A percentile compares a stretch with the other conserved stretches of the same genome.
Evolutionary conservation across 1,284 basidiomycete species (phyloP).

Genomic region (Schizophyllum commune): DNA sequence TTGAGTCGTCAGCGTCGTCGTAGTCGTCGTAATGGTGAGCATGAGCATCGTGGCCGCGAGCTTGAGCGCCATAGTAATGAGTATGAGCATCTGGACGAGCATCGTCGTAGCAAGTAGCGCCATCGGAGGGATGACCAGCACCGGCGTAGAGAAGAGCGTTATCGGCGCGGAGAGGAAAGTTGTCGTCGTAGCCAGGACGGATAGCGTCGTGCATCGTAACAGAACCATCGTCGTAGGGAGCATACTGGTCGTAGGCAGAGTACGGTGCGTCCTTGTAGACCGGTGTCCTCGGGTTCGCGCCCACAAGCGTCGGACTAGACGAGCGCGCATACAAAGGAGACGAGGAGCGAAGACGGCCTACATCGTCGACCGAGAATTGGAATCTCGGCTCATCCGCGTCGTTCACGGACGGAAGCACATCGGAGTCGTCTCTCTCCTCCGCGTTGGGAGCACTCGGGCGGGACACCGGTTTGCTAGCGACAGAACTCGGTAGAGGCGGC

Average conservation of each 20-base stretch:
- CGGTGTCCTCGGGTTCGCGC: not conserved
- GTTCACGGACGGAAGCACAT: not conserved
- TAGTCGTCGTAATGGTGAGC: not conserved
- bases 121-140: too few relatives aligned
- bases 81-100: too few relatives aligned
- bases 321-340: not conserved
- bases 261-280: not conserved
- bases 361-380: not conserved
- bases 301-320: not conserved
- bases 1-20: not conserved
- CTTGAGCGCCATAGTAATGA: not conserved
- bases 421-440: not conserved
- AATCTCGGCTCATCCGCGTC: slow-evolving; percentile 8
- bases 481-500: slow-evolving; percentile 23
- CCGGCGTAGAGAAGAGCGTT: too few relatives aligned
- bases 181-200: not conserved
- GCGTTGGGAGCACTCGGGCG: not conserved
- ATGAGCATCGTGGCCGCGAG: not conserved
- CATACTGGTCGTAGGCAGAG: not conserved
- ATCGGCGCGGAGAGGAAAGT: not conserved
- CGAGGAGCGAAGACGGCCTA: not conserved
- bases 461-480: not conserved
- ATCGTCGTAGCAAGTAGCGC: too few relatives aligned
- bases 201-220: not conserved
- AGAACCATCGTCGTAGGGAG: not conserved